Conservation (phyloP, 768 basidiomycete species). For the Naganishia randhawae region DNA sequence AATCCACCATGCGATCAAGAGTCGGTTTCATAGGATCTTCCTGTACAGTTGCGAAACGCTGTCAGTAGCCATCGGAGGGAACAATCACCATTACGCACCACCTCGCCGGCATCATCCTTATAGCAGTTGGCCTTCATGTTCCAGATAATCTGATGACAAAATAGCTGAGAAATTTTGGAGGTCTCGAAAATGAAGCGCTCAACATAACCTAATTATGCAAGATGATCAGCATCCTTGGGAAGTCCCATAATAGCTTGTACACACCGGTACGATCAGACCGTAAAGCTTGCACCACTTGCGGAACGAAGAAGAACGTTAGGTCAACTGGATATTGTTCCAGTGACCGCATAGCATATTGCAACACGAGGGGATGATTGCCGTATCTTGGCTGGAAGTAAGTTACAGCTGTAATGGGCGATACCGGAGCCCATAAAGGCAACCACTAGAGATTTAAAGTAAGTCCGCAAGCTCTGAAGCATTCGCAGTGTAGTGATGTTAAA, state of each 20-base stretch:
- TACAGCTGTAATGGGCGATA: constrained; percentile 60
- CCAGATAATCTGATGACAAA: constrained; percentile 99
- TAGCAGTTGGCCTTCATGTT: constrained; percentile 99
- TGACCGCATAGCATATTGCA: constrained; percentile 95
- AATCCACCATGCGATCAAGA: constrained; percentile 79
- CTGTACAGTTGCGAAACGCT: constrained; percentile 52
- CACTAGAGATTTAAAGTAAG: constrained; percentile 56
- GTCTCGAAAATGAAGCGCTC: constrained; percentile 94
- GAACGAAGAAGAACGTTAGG: constrained; percentile 96
- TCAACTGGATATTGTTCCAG: constrained; percentile 91
- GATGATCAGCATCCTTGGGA: not conserved
- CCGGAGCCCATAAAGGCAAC: constrained; percentile 80
- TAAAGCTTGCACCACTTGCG: constrained; percentile 94
- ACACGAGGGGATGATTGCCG: constrained; percentile 72
- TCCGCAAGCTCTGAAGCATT: not conserved
- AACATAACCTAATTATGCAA: constrained; percentile 68
- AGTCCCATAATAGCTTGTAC: constrained; percentile 32
- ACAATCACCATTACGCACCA: constrained; percentile 56
- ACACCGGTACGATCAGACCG: constrained; percentile 82
- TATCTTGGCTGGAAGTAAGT: constrained; percentile 79
- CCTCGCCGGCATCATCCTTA: constrained; percentile 81
- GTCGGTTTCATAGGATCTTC: constrained; percentile 92
- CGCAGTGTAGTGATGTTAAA: not conserved
- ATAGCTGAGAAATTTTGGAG: constrained; percentile 90
- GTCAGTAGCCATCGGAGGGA: not conserved